Base-by-base conservation (phyloP, 2,329 filamentous ascomycete species). In the Aspergillus sp. region DNA sequence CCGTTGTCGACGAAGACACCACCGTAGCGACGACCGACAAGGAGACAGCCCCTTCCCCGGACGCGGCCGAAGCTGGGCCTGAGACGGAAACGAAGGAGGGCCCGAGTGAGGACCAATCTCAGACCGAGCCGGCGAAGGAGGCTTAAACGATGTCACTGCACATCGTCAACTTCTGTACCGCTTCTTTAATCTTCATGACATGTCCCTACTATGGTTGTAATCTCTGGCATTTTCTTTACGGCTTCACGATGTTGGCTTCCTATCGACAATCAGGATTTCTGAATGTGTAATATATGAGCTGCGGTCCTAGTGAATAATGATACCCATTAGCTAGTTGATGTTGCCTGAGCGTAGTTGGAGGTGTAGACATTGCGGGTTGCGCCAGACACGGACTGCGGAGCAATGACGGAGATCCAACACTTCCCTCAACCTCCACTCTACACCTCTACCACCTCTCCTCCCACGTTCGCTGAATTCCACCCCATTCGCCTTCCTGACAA, bases 271-370 rank as follows among this genome's bases (percentile, higher is more conserved):
- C n/a, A n/a, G 25, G 23, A 10, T 29, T 29, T 17, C 40, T 34
- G 53, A 55, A 56, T 55, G 55, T 62, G 59, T 62, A 62, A 59
- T 58, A 54, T 59, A 62, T 50, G 55, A 54, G 25, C 47, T 49
- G 41, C 47, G 51, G 45, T 44, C 9, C 21, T 32, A 53, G 43
- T 38, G 50, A 52, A 52, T 57, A 60, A 61, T 62, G 60, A 62
- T 62, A 62, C 59, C 59, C 59, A 45, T 41, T 49, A 17, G 16
- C 20, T 21, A 23, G 16, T 47, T 21, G n/a, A n/a, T n/a, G 34
- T 21, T 6, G 19, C 29, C 34, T n/a, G 34, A 38, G 34, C 11
- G 34, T 38, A 29, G 25, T 29, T 10, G 25, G 25, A 10, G n/a
- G 34, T 38, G 34, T 38, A 38, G 5, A 38, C 14, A 5, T 17